These are phyloP conservation scores for Geranium brycei DNA, from an alignment of 345 rosid genomes.

Conservation along the genomic window DNA sequence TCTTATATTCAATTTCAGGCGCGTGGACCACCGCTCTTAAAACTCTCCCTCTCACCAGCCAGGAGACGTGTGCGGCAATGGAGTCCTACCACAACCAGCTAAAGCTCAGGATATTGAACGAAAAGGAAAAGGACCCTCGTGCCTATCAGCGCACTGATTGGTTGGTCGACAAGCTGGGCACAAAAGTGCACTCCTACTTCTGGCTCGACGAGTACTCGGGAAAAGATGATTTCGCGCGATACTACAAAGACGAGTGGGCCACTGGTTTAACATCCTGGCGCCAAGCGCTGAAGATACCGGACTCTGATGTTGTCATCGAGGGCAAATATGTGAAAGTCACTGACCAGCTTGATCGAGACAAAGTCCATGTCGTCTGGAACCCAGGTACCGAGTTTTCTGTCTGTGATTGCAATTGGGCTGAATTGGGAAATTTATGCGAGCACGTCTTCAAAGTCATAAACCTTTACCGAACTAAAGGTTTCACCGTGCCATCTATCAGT, in stretches of 20 bases:
- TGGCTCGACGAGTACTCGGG: slow-evolving; percentile 92
- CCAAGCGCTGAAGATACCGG: slow-evolving; percentile 56
- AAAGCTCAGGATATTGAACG: slow-evolving; percentile 65
- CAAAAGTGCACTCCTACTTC: slow-evolving; percentile 81
- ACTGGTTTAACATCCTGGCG: slow-evolving; percentile 83
- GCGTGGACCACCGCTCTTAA: slow-evolving; percentile 47
- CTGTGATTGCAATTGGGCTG: slow-evolving; percentile 77
- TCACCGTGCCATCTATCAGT: slow-evolving; percentile 35
- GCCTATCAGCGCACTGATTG: slow-evolving; percentile 79
- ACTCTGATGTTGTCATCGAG: slow-evolving; percentile 46
- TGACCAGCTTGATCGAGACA: slow-evolving; percentile 39
- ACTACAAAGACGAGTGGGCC: slow-evolving; percentile 81
- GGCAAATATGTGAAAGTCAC: slow-evolving; percentile 45
- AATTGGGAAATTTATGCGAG: slow-evolving; percentile 71
- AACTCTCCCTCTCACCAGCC: slow-evolving; percentile 71
- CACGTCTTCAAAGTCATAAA: slow-evolving; percentile 58
- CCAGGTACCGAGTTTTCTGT: slow-evolving; percentile 69
- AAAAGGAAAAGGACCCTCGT: slow-evolving; percentile 53
- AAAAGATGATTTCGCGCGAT: slow-evolving; percentile 64
- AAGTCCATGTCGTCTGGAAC: slow-evolving; percentile 52
- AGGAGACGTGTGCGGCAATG: slow-evolving; percentile 75
- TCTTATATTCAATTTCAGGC: slow-evolving; percentile 23
- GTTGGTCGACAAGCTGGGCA: slow-evolving; percentile 86
- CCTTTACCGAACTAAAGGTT: slow-evolving; percentile 26
- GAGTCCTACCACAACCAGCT: slow-evolving; percentile 82